A percentile compares a stretch with the other conserved stretches of the same genome.
Conservation (phyloP, 2,329 filamentous ascomycete species). For the Purpureocillium takamizusanense region DNA sequence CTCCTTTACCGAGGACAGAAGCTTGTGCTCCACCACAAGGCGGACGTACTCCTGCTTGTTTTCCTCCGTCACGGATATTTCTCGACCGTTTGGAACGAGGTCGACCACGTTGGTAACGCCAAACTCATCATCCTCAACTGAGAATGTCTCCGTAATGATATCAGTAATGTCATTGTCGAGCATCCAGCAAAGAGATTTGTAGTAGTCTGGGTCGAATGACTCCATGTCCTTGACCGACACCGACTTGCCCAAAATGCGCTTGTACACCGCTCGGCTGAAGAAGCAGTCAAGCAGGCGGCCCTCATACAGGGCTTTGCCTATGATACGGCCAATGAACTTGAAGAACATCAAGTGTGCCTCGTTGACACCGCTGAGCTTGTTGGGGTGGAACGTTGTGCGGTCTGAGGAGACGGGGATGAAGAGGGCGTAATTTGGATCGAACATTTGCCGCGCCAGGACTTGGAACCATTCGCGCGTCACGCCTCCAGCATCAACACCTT, state of each 20-base stretch:
- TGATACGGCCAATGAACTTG: conserved; percentile 98
- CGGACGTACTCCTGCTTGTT: conserved; percentile 99
- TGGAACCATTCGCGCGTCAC: conserved; percentile 99
- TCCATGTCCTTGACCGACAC: conserved; percentile 99
- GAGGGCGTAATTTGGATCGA: conserved; percentile 93
- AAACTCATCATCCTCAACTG: conserved; percentile 88
- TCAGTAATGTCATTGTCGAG: conserved; percentile 97
- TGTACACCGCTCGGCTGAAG: conserved; percentile 98
- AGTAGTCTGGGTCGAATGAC: conserved; percentile 95
- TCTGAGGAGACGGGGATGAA: conserved; percentile 97
- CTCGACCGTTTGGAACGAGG: conserved; percentile 76
- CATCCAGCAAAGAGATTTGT: conserved; percentile 98
- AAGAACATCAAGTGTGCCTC: conserved; percentile 96
- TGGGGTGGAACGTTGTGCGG: conserved; percentile 96
- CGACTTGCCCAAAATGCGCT: conserved; percentile 87
- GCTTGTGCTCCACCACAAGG: conserved; percentile 85
- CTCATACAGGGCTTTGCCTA: conserved; percentile 96
- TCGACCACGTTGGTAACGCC: conserved; percentile 83
- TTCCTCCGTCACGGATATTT: conserved; percentile 90
- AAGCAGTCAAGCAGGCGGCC: conserved; percentile 93
- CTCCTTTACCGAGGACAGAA: conserved; percentile 84
- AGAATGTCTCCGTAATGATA: conserved; percentile 93
- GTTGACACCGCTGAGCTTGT: conserved; percentile 88
- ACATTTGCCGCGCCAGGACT: conserved; percentile 94
- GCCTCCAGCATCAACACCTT: conserved; percentile 94